Percentiles rank a stretch among this genome's conserved stretches.
phyloP scores from a whole-genome alignment of 2,329 filamentous ascomycete genomes.

The Boeremia exigua region DNA sequence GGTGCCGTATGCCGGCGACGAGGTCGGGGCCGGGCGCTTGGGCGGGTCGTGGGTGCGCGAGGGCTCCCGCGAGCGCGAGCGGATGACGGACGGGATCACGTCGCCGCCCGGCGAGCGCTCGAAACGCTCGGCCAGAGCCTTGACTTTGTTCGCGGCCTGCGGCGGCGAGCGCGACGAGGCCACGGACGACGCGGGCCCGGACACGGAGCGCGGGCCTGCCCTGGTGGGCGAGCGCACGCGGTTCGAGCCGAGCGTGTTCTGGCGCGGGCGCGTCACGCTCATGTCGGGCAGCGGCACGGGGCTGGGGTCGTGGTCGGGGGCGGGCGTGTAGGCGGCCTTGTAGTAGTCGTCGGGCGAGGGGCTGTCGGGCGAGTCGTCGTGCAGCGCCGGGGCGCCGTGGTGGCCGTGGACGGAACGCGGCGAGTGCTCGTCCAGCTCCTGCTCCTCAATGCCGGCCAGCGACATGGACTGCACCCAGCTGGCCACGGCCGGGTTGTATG shows the following conservation, averaged over 20 bases:
- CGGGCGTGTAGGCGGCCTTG: constrained; percentile 29
- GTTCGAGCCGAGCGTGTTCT: constrained; percentile 31
- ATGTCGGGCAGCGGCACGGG: constrained; percentile 19
- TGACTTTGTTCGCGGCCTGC: constrained; percentile 41
- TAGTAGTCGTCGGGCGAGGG: constrained; percentile 42
- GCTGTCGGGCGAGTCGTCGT: constrained; percentile 27
- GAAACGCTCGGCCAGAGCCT: constrained; percentile 46
- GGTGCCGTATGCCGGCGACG: constrained; percentile 41
- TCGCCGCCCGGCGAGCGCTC: constrained; percentile 40
- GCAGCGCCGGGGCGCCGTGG: background rate
- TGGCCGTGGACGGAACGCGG: background rate
- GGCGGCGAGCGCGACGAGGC: constrained; percentile 29
- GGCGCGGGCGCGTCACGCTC: constrained; percentile 35
- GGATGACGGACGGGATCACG: constrained; percentile 25
- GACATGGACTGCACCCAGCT: constrained; percentile 46
- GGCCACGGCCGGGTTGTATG: constrained; percentile 39
- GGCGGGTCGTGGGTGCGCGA: constrained; percentile 21
- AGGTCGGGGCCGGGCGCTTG: constrained; percentile 26
- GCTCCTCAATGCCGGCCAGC: constrained; percentile 29
- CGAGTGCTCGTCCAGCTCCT: constrained; percentile 2
- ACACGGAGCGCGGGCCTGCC: constrained; percentile 36
- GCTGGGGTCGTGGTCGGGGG: constrained; percentile 8
- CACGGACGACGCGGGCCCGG: constrained; percentile 37
- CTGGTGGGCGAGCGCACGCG: constrained; percentile 33
- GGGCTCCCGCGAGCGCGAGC: constrained; percentile 31